Percentiles rank a stretch among this genome's conserved stretches.
Conservation (phyloP, 345 rosid genomes). For the Fremontodendron californicum region DNA sequence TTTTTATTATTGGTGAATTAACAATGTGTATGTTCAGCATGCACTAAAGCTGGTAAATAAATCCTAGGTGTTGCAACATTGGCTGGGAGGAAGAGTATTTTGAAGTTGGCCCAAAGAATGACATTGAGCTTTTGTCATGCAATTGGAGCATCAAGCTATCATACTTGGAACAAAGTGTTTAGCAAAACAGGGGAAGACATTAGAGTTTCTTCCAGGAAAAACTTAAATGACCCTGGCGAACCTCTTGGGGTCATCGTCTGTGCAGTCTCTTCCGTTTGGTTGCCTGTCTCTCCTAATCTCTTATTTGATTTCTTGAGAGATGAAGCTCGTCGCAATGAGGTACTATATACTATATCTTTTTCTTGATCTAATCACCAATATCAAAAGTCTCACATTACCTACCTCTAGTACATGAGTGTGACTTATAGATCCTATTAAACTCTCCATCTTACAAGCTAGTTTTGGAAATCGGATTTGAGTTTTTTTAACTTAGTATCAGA, state of each 20-base stretch:
- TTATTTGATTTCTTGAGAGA: conserved; percentile 87
- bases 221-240: conserved; percentile 87
- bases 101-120: conserved; percentile 88
- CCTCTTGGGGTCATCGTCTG: conserved; percentile 82
- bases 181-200: conserved; percentile 90
- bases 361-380: not conserved
- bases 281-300: conserved; percentile 64
- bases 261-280: conserved; percentile 77
- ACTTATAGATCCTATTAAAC: no score
- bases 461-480: no score
- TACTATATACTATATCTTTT: conserved; percentile 24
- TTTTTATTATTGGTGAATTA: no score
- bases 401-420: no score
- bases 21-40: not conserved
- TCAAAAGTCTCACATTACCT: no score
- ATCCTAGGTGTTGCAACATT: conserved; percentile 72
- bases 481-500: no score
- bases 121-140: conserved; percentile 73
- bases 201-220: conserved; percentile 85
- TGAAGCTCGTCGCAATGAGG: conserved; percentile 76
- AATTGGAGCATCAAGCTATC: conserved; percentile 86
- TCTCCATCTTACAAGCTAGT: no score
- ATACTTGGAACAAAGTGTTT: conserved; percentile 76
- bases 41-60: not conserved
- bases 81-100: conserved; percentile 91